Evolutionary conservation across 164 flowering plant species (phyloP), one percentile per base, ranked within the genome.

Genomic region (Umbellularia californica): DNA sequence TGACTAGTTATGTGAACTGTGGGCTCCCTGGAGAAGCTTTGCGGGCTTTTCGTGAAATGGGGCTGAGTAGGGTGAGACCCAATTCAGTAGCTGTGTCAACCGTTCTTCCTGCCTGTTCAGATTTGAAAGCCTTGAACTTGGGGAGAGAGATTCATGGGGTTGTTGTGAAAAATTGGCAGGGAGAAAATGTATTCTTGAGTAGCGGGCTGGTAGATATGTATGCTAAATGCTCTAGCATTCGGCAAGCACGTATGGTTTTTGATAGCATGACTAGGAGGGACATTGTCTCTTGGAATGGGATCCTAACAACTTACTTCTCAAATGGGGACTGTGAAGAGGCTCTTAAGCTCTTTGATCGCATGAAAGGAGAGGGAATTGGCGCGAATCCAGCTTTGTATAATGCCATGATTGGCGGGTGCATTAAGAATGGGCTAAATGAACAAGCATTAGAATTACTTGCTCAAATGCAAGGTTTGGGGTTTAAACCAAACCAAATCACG

Each of bases 171-270:
- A 81, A 83, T 75, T 85, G 83, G 50, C 65, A 87, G 79, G 85
- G 60, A 22, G 85, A 72, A 22, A 89, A 87, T 79, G 79, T 84
- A 20, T 87, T 82, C 76, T 86, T 89, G 64, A 82, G 71, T 65
- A 86, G 88, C 73, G 89, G 85, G 30, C 85, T 89, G 63, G 87
- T 89, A 23, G 79, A 83, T 41, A 80, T 87, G 87, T 89, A 89
- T 80, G 85, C 90, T 15, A 85, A 85, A 71, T 89, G 89, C 79
- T 79, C 74, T 65, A 72, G 90, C 69, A 62, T 84, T 9, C 68
- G 35, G 50, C 76, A 85, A 47, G 89, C 89, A 1, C 79, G 81
- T 65, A 65, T 76, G 51, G 84, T 89, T 27, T 89, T 89, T 76
- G 80, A 78, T 66, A 81, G 41, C 70, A 83, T 84, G 87, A 35